phyloP scores from a whole-genome alignment of 257 asterid species.

The Ajuga chamaepitys region DNA sequence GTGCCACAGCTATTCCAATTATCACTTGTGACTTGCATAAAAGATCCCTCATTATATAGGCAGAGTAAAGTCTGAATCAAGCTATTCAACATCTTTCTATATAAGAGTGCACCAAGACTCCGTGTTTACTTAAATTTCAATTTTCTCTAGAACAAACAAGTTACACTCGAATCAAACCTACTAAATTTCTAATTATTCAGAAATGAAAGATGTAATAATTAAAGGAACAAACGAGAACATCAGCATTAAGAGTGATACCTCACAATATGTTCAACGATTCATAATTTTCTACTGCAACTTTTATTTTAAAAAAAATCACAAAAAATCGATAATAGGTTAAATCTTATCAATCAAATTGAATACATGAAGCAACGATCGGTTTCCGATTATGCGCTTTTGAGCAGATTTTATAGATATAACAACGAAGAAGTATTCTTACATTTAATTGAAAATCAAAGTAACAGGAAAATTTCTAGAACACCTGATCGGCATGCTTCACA shows the following conservation, averaged over 20 bases:
- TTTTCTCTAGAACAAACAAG: background rate
- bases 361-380: background rate
- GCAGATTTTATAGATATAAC: background rate
- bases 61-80: background rate
- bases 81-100: background rate
- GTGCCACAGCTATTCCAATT: background rate
- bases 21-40: background rate
- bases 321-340: conserved; percentile 3
- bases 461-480: background rate
- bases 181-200: background rate
- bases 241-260: background rate
- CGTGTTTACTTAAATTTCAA: conserved; percentile 1
- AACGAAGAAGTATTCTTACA: background rate
- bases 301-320: background rate
- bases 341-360: background rate
- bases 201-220: background rate
- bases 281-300: background rate
- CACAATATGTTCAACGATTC: background rate
- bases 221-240: background rate
- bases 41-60: background rate
- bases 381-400: background rate
- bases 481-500: conserved; percentile 15
- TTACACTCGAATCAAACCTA: background rate
- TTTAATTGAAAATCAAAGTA: background rate
- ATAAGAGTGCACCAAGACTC: background rate